phyloP scores from a whole-genome alignment of 345 rosid species.

The Kandelia obovata region DNA sequence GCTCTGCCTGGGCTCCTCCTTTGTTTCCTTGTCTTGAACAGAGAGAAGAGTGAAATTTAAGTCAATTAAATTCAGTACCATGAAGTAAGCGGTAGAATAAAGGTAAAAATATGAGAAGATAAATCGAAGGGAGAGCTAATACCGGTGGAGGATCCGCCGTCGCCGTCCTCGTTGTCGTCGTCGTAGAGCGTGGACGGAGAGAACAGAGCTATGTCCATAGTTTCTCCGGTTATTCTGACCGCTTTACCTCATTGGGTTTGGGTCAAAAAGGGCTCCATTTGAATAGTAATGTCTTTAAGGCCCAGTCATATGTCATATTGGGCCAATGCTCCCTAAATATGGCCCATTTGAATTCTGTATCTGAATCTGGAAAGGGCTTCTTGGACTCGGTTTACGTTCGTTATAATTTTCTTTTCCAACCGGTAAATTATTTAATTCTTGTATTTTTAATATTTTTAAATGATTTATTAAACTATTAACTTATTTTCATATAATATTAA shows the following conservation, averaged over 20 bases:
- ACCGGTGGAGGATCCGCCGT: constrained; percentile 43
- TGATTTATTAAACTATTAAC: too few species aligned
- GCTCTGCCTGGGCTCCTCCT: constrained; percentile 42
- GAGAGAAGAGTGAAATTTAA: too few species aligned
- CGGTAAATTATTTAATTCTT: too few species aligned
- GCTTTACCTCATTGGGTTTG: neutral
- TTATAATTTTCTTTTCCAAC: too few species aligned
- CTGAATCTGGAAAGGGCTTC: too few species aligned
- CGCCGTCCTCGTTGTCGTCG: constrained; percentile 54
- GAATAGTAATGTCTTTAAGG: neutral
- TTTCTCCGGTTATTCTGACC: neutral
- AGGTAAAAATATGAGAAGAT: neutral
- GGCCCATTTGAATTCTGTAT: too few species aligned
- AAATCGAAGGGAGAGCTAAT: constrained; percentile 14
- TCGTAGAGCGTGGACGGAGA: constrained; percentile 89
- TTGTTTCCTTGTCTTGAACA: constrained; percentile 33
- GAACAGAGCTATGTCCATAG: constrained; percentile 89
- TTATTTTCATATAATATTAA: too few species aligned
- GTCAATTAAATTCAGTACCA: too few species aligned
- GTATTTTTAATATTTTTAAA: too few species aligned
- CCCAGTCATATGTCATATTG: too few species aligned
- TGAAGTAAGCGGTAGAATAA: neutral
- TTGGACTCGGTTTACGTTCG: too few species aligned
- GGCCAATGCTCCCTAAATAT: too few species aligned
- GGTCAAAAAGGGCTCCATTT: neutral